These are phyloP conservation scores for Diplodia mutila DNA, from an alignment of 2,329 filamentous ascomycete species.

Conservation along the genomic window DNA sequence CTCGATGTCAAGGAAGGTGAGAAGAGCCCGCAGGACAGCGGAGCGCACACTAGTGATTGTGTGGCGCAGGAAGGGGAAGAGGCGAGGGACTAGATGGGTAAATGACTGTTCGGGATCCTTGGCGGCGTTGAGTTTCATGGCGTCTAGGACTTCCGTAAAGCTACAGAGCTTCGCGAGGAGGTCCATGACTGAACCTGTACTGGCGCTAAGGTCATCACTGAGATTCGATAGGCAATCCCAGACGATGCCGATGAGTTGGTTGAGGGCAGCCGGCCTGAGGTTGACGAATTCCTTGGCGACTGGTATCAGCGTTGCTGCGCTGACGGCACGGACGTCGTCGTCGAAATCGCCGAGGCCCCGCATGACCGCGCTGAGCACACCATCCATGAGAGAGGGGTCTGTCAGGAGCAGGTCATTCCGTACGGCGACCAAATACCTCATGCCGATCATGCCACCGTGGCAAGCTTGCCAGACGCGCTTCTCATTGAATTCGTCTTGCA, in stretches of 20 bases:
- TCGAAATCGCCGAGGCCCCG: conserved; percentile 88
- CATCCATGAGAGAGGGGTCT: conserved; percentile 85
- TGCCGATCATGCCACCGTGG: conserved; percentile 95
- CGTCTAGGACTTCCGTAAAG: conserved; percentile 87
- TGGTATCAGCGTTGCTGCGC: conserved; percentile 93
- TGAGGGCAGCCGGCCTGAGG: conserved; percentile 76
- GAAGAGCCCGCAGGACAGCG: conserved; percentile 86
- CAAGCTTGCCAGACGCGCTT: conserved; percentile 89
- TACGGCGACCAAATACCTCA: conserved; percentile 93
- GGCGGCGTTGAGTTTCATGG: conserved; percentile 89
- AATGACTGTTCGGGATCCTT: conserved; percentile 87
- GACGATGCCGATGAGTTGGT: conserved; percentile 86
- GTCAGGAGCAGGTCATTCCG: conserved; percentile 88
- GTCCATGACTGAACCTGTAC: conserved; percentile 98
- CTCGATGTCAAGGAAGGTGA: conserved; percentile 89
- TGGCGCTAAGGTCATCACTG: conserved; percentile 95
- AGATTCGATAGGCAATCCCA: conserved; percentile 97
- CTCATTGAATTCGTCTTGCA: conserved; percentile 79
- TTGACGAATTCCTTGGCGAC: conserved; percentile 94
- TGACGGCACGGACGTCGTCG: conserved; percentile 95
- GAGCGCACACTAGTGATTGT: conserved; percentile 95
- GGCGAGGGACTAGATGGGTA: conserved; percentile 84
- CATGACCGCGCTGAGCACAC: conserved; percentile 90
- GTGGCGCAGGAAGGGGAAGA: conserved; percentile 95
- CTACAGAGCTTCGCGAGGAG: conserved; percentile 92